Evolutionary conservation across 1,139 yeast species (phyloP).

Genomic region (Candida tunisiensis): DNA sequence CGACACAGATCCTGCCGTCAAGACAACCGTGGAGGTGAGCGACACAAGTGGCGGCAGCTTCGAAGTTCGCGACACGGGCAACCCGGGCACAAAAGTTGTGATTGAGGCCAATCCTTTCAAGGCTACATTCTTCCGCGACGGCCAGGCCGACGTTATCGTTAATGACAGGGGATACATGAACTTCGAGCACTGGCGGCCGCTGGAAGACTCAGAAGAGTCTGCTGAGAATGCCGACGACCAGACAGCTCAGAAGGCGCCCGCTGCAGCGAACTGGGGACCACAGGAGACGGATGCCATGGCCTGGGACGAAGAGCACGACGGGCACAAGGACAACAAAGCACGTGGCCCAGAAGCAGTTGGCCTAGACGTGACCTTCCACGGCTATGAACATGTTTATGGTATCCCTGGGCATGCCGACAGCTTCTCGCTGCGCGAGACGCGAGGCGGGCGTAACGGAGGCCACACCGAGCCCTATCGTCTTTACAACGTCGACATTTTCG

Average conservation of each 20-base stretch:
- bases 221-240: constrained; percentile 6
- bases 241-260: constrained; percentile 7
- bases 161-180: constrained; percentile 61
- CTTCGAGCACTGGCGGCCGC: constrained; percentile 57
- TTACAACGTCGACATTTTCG: constrained; percentile 87
- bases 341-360: constrained; percentile 89
- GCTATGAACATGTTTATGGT: constrained; percentile 58
- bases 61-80: constrained; percentile 25
- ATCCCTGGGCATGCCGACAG: constrained; percentile 92
- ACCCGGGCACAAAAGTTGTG: constrained; percentile 24
- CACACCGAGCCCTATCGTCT: constrained; percentile 63
- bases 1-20: constrained; percentile 14
- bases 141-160: constrained; percentile 32
- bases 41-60: constrained; percentile 10
- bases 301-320: constrained; percentile 26
- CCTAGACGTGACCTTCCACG: constrained; percentile 50
- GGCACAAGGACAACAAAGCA: constrained; percentile 41
- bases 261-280: constrained; percentile 5
- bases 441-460: constrained; percentile 10
- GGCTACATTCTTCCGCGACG: constrained; percentile 30
- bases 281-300: constrained; percentile 15
- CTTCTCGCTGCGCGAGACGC: constrained; percentile 53
- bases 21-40: constrained; percentile 4
- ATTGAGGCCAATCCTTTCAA: constrained; percentile 35
- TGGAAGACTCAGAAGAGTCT: constrained; percentile 14